Evolutionary conservation across 2,329 filamentous ascomycete genomes (phyloP).

Genomic region (Fusarium mangiferae): DNA sequence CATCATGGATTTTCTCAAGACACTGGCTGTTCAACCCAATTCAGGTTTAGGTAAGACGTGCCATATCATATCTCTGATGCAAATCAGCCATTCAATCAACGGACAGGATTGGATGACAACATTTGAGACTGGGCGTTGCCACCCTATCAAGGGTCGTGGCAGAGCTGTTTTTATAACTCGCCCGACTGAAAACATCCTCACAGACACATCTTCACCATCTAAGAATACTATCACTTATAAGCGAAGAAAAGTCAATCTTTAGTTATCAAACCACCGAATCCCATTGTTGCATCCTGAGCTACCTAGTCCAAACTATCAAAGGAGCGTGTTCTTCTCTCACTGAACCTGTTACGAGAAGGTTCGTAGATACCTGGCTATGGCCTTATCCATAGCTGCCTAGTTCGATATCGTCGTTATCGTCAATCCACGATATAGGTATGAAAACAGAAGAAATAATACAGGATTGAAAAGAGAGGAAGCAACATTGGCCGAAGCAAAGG

Average conservation of each 20-base stretch:
- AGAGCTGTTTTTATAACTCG: background rate
- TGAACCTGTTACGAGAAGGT: slow-evolving; percentile 22
- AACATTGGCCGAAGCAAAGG: slow-evolving; percentile 20
- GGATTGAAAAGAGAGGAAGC: slow-evolving; percentile 33
- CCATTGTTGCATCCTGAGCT: slow-evolving; percentile 39
- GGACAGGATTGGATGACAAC: background rate
- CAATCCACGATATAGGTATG: background rate
- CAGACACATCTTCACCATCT: background rate
- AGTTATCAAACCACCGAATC: slow-evolving; percentile 16
- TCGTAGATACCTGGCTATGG: slow-evolving; percentile 17
- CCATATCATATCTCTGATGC: slow-evolving; percentile 1
- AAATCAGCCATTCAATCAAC: background rate
- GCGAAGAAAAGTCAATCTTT: background rate
- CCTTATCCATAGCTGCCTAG: slow-evolving; percentile 8
- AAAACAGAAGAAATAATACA: slow-evolving; percentile 43
- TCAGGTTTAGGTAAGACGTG: background rate
- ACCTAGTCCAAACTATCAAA: slow-evolving; percentile 40
- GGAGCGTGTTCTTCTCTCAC: slow-evolving; percentile 40
- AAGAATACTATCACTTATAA: background rate
- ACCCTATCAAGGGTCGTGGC: background rate
- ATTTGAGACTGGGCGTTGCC: background rate
- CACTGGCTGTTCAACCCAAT: background rate
- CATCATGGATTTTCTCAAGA: slow-evolving; percentile 12
- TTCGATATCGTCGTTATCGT: slow-evolving; percentile 6
- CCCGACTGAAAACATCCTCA: background rate